Conservation (phyloP, 2,329 filamentous ascomycete species). For the Westerdykella sp. region DNA sequence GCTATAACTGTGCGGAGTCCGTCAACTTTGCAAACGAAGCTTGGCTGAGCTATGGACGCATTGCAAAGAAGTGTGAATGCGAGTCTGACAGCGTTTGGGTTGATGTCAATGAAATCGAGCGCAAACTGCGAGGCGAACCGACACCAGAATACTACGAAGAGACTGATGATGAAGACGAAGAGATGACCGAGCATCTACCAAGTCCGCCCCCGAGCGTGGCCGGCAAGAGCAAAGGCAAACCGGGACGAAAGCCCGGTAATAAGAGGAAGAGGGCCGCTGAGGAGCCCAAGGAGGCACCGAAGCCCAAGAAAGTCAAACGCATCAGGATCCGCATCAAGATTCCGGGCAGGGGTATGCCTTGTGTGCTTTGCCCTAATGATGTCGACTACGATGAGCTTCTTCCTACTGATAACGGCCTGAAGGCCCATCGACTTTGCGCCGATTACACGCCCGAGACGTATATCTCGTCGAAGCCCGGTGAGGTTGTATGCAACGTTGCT, state of each 20-base stretch:
- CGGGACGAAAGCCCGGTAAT: constrained; percentile 61
- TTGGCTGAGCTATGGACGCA: constrained; percentile 90
- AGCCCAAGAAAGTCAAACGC: constrained; percentile 64
- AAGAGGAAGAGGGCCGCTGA: constrained; percentile 43
- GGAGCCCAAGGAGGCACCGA: constrained; percentile 40
- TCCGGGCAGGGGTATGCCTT: constrained; percentile 70
- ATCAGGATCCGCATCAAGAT: constrained; percentile 67
- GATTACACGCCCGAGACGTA: constrained; percentile 89
- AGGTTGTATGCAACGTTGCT: constrained; percentile 71
- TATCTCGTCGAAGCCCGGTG: constrained; percentile 63
- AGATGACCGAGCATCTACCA: constrained; percentile 57
- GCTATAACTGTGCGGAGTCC: constrained; percentile 97
- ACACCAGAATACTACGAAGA: constrained; percentile 76
- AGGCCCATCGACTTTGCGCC: constrained; percentile 83
- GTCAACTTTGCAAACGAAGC: constrained; percentile 96
- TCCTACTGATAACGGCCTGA: constrained; percentile 77
- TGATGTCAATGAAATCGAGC: constrained; percentile 91
- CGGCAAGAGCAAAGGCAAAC: constrained; percentile 62
- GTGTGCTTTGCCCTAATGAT: constrained; percentile 87
- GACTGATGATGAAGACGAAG: constrained; percentile 62
- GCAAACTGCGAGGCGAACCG: constrained; percentile 79
- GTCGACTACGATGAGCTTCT: constrained; percentile 75
- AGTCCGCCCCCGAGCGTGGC: constrained; percentile 72
- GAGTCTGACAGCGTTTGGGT: constrained; percentile 98
- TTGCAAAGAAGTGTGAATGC: constrained; percentile 95